Conservation (phyloP, 805 yeast genomes). For the Candida quercuum region DNA sequence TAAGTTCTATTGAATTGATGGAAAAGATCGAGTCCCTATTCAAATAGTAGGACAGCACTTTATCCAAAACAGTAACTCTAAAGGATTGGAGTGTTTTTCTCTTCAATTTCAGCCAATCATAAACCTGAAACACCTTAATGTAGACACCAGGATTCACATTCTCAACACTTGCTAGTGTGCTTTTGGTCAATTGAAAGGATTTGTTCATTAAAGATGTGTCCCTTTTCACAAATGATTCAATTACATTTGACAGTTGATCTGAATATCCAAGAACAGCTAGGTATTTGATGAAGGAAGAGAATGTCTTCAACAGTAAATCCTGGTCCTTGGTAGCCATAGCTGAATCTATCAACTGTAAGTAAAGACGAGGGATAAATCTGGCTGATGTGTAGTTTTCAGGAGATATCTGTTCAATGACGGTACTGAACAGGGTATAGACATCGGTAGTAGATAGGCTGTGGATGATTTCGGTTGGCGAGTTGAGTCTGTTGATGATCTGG, state of each 20-base stretch:
- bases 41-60: neutral
- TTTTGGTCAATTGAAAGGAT: neutral
- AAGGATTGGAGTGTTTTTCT: neutral
- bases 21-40: neutral
- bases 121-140: neutral
- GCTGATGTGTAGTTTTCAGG: slow-evolving; percentile 17
- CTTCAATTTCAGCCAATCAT: neutral
- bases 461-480: slow-evolving; percentile 3
- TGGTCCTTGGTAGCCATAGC: slow-evolving; percentile 1
- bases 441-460: too few species aligned
- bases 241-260: slow-evolving; percentile 4
- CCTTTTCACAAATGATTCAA: slow-evolving; percentile 4
- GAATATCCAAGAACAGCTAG: slow-evolving; percentile 12
- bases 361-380: slow-evolving; percentile 19
- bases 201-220: neutral
- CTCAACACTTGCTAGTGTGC: slow-evolving; percentile 2
- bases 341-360: slow-evolving; percentile 13
- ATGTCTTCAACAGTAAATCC: slow-evolving; percentile 4
- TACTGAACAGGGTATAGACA: slow-evolving; percentile 5
- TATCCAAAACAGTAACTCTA: neutral
- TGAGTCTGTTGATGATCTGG: slow-evolving; percentile 16
- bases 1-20: neutral
- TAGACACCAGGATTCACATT: neutral
- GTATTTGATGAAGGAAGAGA: slow-evolving; percentile 13
- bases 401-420: slow-evolving; percentile 8